A percentile compares a stretch with the other conserved stretches of the same genome.
Evolutionary conservation across 2,329 filamentous ascomycete species (phyloP).

Genomic region (Colletotrichum sp.): DNA sequence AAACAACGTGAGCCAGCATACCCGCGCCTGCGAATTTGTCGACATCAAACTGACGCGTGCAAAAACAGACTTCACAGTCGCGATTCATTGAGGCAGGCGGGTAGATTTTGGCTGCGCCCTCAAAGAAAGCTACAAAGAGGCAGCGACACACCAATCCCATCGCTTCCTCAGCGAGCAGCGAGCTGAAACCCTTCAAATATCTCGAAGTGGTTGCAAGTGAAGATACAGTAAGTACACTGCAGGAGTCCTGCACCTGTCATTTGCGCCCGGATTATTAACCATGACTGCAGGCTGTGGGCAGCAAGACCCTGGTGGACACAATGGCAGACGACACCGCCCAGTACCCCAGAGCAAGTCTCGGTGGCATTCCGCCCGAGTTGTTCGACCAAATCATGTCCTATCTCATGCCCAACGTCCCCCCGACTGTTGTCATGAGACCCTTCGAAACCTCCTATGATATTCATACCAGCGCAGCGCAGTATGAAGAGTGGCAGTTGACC

Average conservation of each 20-base stretch:
- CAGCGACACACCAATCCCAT: neutral
- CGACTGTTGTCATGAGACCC: neutral
- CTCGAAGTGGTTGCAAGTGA: neutral
- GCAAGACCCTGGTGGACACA: neutral
- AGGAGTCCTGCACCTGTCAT: neutral
- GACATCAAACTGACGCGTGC: neutral
- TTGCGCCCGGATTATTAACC: neutral
- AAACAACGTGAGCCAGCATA: slow-evolving; percentile 7
- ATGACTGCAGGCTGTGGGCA: neutral
- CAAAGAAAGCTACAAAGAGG: neutral
- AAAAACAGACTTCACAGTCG: neutral
- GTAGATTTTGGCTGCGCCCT: neutral
- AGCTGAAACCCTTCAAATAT: neutral
- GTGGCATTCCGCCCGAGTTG: neutral
- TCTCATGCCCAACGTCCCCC: neutral
- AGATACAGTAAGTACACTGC: neutral
- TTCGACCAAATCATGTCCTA: neutral
- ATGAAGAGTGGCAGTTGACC: neutral
- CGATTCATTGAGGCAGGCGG: neutral
- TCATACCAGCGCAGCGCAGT: neutral
- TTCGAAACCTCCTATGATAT: neutral
- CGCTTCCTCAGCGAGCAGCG: neutral
- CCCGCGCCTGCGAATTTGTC: neutral
- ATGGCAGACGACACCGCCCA: neutral
- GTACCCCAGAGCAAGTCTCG: neutral